Evolutionary conservation across 495 filamentous ascomycete species (phyloP).

Genomic region (Trichoderma asperelloides): DNA sequence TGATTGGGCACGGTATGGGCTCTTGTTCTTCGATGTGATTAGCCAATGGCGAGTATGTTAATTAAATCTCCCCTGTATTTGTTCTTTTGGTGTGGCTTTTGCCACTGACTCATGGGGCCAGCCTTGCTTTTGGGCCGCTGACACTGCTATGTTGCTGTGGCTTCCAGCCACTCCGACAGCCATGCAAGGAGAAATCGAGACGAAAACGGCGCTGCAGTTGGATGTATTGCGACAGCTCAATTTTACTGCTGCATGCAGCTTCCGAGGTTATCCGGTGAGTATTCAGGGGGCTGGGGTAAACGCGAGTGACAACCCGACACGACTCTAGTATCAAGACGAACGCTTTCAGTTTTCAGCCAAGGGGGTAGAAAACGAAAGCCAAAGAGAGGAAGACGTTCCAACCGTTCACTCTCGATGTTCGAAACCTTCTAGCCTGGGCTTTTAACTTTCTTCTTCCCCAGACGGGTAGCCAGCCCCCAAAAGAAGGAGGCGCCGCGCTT

Average conservation of each 20-base stretch:
- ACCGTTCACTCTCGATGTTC: neutral
- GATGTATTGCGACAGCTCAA: neutral
- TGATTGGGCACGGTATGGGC: too few relatives aligned
- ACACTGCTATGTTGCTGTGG: neutral
- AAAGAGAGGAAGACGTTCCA: too few relatives aligned
- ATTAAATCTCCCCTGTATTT: neutral
- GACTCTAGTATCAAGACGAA: too few relatives aligned
- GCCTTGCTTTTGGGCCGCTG: neutral
- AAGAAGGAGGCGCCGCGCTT: neutral
- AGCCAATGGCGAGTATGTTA: too few relatives aligned
- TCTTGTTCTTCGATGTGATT: too few relatives aligned
- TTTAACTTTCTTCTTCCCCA: neutral
- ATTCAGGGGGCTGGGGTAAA: too few relatives aligned
- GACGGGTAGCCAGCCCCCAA: neutral
- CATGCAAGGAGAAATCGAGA: neutral
- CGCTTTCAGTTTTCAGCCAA: neutral
- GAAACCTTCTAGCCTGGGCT: neutral
- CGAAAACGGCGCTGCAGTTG: neutral
- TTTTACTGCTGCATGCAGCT: neutral
- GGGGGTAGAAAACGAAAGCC: neutral
- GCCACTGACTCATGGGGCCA: neutral
- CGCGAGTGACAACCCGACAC: too few relatives aligned
- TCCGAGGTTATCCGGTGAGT: neutral
- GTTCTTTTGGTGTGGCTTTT: neutral
- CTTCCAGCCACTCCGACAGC: neutral